phyloP scores from a whole-genome alignment of 345 rosid species.

The Populus simonii region DNA sequence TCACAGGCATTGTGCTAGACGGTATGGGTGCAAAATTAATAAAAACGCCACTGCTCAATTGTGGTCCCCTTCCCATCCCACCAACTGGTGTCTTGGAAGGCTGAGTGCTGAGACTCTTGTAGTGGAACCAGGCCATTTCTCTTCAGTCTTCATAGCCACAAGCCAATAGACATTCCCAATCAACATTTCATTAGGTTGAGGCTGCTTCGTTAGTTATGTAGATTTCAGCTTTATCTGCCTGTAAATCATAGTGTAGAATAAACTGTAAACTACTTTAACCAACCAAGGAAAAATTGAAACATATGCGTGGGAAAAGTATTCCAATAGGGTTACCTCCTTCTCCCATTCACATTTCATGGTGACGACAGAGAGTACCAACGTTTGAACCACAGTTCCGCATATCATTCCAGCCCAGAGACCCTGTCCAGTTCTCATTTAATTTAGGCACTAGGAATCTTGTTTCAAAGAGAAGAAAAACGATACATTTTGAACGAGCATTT shows the following conservation, averaged over 20 bases:
- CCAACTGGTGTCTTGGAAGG: too few relatives aligned
- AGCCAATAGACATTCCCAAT: too few relatives aligned
- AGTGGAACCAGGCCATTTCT: too few relatives aligned
- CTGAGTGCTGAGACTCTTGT: too few relatives aligned
- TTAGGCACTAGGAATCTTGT: not conserved
- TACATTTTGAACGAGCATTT: too few relatives aligned
- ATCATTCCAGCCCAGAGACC: slow-evolving; percentile 58
- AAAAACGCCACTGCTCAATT: not conserved
- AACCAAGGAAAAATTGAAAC: not conserved
- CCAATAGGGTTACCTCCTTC: slow-evolving; percentile 27
- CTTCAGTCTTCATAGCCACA: too few relatives aligned
- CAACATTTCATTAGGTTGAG: too few relatives aligned
- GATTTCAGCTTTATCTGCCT: slow-evolving; percentile 1
- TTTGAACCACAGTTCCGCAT: slow-evolving; percentile 47
- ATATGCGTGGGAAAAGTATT: not conserved
- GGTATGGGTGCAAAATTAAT: too few relatives aligned
- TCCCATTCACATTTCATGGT: slow-evolving; percentile 45
- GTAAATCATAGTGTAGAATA: not conserved
- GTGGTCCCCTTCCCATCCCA: not conserved
- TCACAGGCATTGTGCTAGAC: too few relatives aligned
- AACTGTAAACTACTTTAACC: not conserved
- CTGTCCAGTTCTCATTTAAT: slow-evolving; percentile 14
- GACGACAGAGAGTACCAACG: slow-evolving; percentile 34
- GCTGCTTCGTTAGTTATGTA: not conserved
- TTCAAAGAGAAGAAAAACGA: not conserved